phyloP scores from a whole-genome alignment of 331 rosid genomes.

The Arachis monticola region DNA sequence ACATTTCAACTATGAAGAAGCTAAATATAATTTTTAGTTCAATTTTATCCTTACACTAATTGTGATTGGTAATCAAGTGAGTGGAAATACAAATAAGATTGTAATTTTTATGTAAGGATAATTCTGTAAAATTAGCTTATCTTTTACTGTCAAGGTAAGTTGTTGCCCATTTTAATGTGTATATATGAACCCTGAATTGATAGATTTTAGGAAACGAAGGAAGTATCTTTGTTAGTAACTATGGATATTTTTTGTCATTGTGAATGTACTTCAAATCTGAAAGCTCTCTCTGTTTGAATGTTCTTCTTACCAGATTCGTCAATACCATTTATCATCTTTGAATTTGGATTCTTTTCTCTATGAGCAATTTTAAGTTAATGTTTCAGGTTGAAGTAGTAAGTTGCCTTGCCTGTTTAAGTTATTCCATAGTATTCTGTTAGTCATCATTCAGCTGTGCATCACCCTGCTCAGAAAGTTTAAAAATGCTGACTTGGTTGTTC shows the following conservation, averaged over 20 bases:
- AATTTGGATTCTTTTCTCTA: constrained; percentile 1
- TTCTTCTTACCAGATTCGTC: not conserved
- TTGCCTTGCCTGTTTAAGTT: constrained; percentile 22
- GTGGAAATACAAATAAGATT: too few relatives aligned
- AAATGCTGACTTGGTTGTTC: not conserved
- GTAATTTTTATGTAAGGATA: too few relatives aligned
- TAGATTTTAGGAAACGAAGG: too few relatives aligned
- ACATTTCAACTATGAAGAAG: too few relatives aligned
- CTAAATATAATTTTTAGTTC: too few relatives aligned
- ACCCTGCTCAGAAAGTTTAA: not conserved
- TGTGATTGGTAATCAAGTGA: too few relatives aligned
- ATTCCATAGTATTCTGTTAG: not conserved
- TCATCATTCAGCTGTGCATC: not conserved
- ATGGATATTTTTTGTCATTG: constrained; percentile 3
- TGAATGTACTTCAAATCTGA: not conserved
- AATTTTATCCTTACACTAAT: too few relatives aligned
- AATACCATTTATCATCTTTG: not conserved
- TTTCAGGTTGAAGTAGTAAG: constrained; percentile 5
- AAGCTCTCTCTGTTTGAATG: constrained; percentile 2
- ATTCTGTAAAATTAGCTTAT: too few relatives aligned
- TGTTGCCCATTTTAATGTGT: too few relatives aligned
- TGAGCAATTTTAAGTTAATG: not conserved
- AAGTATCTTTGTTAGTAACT: not conserved
- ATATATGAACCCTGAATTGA: too few relatives aligned
- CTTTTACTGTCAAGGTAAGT: too few relatives aligned